Evolutionary conservation across 2,329 filamentous ascomycete species (phyloP), one percentile per base, ranked within the genome.

Genomic region (Aspergillus quadrilineatus): DNA sequence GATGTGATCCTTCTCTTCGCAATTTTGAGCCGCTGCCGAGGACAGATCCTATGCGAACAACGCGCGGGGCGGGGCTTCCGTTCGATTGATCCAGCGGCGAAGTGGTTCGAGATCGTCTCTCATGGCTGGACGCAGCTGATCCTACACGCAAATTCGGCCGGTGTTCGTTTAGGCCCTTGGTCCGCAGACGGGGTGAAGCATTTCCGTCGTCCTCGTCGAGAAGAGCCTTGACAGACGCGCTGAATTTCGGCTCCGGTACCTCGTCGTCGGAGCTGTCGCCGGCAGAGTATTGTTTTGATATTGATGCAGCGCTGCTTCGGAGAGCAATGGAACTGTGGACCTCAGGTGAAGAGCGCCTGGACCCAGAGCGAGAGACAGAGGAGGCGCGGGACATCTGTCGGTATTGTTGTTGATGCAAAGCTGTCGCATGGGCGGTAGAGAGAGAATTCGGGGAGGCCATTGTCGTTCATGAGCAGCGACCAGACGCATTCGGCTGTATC

Each of bases 241-340:
- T 97, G 71, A 97, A 89, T 77, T 94, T 95, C 66, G 92, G 92
- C 64, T 90, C 88, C 14, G 89, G 89, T 29, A 95, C 90, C 75
- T 97, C 93, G 68, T 97, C 93, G 75, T 97, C 93, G 26, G 92
- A 96, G 79, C 90, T 96, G 70, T 96, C 92, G 65, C 90, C 87
- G 63, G 87, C 72, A 1, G 78, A 75, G 61, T 69, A 73, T 15
- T 68, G 65, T 46, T 66, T 67, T 3, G 70, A 58, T 2, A 66
- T 47, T 5, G 65, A 62, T 42, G 55, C 50, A 46, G 57, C 56
- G n/a, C 64, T 61, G 32, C 63, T 61, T 45, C 61, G 58, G 36
- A 53, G 61, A 52, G 48, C 53, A 53, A 53, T 7, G 6, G 58
- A 52, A 49, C 64, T 57, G 30, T 63, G 62, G 50, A 64, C 59